Evolutionary conservation across 1,284 basidiomycete genomes (phyloP), one percentile per base, ranked within the genome.

Genomic region (Heterobasidion irregulare): DNA sequence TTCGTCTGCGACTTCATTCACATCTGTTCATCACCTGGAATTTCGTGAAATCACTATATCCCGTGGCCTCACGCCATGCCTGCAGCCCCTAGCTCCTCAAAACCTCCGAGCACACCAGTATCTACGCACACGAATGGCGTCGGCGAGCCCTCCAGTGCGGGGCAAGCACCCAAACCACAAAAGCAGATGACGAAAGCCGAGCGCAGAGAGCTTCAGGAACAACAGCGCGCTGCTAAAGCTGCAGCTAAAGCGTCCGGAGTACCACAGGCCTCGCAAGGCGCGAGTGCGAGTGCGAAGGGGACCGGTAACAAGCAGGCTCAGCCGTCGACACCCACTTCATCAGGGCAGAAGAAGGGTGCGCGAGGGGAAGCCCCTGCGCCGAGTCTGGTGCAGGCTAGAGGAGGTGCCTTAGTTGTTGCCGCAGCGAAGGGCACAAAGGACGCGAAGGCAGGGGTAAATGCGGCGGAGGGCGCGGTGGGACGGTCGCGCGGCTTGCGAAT

Each of bases 131-230:
- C 51, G 26, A 52, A 52, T 33, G 54, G 53, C 26, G 8, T n/a
- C 47, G 7, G 18, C 35, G 35, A 54, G 26, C 54, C 59, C 47
- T 53, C 58, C 32, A 48, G 59, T 46, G 56, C 49, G 33, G 38
- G 38, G 38, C 38, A 41, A 41, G 57, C 62, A 44, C 58, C 56
- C 47, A 68, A 74, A 57, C 75, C 79, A 35, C 84, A 84, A 66
- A 89, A 88, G 63, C 75, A 76, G 47, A 82, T 83, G 82, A 83
- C 87, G 45, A 92, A 88, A 68, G 86, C 87, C 2, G 89, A 92
- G 66, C 76, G 89, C 44, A 75, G 89, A 63, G 89, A 88, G 63
- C 72, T 88, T 13, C 89, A 92, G 68, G 89, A 92, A 68, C 76
- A 75, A 61, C 89, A 92, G 64, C 78, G 89, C 53, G 89, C 89